Conservation (phyloP, 1,139 yeast genomes). For the Pichia sp. region DNA sequence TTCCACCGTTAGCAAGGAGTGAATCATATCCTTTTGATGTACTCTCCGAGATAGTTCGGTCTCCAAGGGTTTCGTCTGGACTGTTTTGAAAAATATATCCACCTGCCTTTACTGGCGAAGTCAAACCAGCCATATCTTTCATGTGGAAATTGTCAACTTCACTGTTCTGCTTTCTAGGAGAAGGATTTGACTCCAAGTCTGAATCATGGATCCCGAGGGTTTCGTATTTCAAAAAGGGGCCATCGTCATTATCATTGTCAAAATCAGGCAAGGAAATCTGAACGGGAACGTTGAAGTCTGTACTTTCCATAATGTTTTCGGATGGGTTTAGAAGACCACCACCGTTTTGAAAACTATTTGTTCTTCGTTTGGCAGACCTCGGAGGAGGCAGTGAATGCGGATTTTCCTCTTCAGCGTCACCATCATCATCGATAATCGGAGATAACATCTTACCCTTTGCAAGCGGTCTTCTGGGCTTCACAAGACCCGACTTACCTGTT, state of each 20-base stretch:
- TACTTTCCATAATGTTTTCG: background rate
- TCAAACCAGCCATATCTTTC: background rate
- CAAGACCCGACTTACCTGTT: conserved; percentile 7
- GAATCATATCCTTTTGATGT: no score
- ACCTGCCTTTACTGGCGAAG: no score
- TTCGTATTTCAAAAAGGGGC: conserved; percentile 5
- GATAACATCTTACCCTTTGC: background rate
- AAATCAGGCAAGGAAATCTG: conserved; percentile 3
- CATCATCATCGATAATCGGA: background rate
- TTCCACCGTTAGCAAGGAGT: no score
- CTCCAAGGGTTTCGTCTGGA: no score
- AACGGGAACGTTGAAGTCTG: background rate
- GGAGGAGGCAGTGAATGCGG: conserved; percentile 4
- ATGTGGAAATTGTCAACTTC: background rate
- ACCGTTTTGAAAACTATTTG: background rate
- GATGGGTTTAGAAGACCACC: background rate
- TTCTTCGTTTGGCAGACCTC: conserved; percentile 3
- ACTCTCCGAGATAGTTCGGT: no score
- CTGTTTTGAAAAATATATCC: no score
- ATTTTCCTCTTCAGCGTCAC: no score
- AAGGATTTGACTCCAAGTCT: background rate
- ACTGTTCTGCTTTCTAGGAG: background rate
- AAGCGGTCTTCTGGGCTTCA: conserved; percentile 8
- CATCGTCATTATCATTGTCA: conserved; percentile 2
- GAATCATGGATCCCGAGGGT: conserved; percentile 2